Conservation (phyloP, 2,329 filamentous ascomycete genomes). For the Nannizzia gypsea region DNA sequence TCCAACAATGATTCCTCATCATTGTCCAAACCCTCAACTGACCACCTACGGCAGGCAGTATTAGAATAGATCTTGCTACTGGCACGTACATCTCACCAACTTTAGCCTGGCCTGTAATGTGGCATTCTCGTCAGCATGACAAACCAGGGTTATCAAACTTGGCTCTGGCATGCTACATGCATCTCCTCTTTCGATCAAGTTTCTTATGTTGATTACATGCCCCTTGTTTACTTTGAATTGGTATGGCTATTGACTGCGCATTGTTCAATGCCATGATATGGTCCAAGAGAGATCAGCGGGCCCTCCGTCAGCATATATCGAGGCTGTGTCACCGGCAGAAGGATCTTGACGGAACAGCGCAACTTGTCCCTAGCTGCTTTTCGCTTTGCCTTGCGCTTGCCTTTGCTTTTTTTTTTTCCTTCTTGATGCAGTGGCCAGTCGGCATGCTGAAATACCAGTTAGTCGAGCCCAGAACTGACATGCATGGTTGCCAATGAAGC, state of each 20-base stretch:
- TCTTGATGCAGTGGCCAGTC: neutral
- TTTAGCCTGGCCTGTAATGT: too few relatives aligned
- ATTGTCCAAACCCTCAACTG: neutral
- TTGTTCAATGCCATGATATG: neutral
- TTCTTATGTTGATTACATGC: too few relatives aligned
- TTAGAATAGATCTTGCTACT: too few relatives aligned
- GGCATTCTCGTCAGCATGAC: neutral
- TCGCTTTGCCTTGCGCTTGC: neutral
- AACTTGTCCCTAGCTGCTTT: neutral
- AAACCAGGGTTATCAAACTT: neutral
- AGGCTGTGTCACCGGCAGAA: neutral
- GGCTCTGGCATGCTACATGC: neutral
- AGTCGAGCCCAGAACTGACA: neutral
- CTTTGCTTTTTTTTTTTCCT: neutral
- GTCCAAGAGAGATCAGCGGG: neutral
- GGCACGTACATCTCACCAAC: too few relatives aligned
- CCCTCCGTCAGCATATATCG: neutral
- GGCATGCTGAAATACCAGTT: neutral
- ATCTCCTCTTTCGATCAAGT: neutral
- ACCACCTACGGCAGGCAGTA: neutral
- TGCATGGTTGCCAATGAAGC: neutral
- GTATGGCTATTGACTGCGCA: neutral
- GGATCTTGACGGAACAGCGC: neutral
- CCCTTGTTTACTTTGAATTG: neutral
- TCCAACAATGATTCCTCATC: neutral